Evolutionary conservation across 2,329 filamentous ascomycete genomes (phyloP), one percentile per base, ranked within the genome.

Genomic region (Pseudogymnoascus sp.): DNA sequence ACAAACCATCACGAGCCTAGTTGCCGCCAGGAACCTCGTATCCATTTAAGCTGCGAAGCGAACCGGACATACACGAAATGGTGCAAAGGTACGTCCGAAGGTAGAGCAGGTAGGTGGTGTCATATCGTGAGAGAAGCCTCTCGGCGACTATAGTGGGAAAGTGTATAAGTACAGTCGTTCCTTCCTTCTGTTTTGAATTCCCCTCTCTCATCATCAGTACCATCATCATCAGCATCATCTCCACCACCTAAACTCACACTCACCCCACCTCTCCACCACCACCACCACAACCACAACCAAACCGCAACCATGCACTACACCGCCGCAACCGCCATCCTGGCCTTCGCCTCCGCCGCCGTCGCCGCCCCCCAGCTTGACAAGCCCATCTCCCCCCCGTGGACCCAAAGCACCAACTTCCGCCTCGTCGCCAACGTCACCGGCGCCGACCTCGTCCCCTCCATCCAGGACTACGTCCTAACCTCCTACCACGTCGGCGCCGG

Each of bases 341-440:
- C 66, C 29, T 60, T 65, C 40, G 59, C 67, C 18, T 63, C 66
- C 18, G 66, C 67, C 67, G 66, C 67, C 4, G 36, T 29, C 29
- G 61, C 61, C 34, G 62, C 62, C 6, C 62, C 64, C 6, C 62
- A 60, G 10, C n/a, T 37, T 12, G 31, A 11, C 31, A 65, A 63
- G 51, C 63, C 16, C 63, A 64, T 61, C 12, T 67, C 65, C 12
- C 67, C 69, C 18, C 66, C 66, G n/a, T 64, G 60, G 2, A 59
- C 64, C 6, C 51, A 21, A 12, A 64, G 64, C 14, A 36, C 36
- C 5, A 62, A 61, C 62, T 80, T 80, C 72, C 73, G 71, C 39
- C 74, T 81, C 29, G 72, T 79, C 18, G 75, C 77, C 69, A 79
- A 80, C 65, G 76, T 81, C 40, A 78, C 77, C 7, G 73, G 72